Conservation (phyloP, 352 stramenopile genomes). For the Phytophthora vignae region DNA sequence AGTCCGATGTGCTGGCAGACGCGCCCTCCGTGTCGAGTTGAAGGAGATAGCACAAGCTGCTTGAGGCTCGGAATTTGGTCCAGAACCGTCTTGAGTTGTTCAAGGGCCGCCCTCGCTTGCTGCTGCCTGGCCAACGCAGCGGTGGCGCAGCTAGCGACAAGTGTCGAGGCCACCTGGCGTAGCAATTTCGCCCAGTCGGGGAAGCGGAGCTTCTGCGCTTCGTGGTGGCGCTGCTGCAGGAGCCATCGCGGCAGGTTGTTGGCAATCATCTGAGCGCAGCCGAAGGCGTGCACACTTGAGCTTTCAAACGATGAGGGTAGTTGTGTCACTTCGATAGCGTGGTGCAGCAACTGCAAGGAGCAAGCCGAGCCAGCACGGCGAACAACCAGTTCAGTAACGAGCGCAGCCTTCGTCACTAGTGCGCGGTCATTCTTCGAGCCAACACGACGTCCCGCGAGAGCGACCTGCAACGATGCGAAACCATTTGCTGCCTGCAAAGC, state of each 20-base stretch:
- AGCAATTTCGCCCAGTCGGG: slow-evolving; percentile 58
- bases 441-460: slow-evolving; percentile 3
- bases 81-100: slow-evolving; percentile 46
- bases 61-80: slow-evolving; percentile 55
- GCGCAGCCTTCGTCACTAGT: slow-evolving; percentile 31
- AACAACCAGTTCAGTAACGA: slow-evolving; percentile 42
- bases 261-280: slow-evolving; percentile 48
- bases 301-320: background rate
- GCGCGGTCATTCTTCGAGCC: slow-evolving; percentile 19
- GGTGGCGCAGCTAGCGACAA: slow-evolving; percentile 21
- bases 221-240: slow-evolving; percentile 56
- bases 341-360: slow-evolving; percentile 47
- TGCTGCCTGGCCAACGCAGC: slow-evolving; percentile 15
- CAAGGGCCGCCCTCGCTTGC: slow-evolving; percentile 30
- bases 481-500: slow-evolving; percentile 48
- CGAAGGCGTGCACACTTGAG: slow-evolving; percentile 17
- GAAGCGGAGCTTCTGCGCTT: slow-evolving; percentile 53
- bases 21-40: slow-evolving; percentile 6
- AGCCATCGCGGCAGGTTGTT: slow-evolving; percentile 40
- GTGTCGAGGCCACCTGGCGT: slow-evolving; percentile 36
- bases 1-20: background rate
- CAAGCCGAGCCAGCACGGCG: slow-evolving; percentile 41
- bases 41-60: slow-evolving; percentile 44
- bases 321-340: slow-evolving; percentile 34
- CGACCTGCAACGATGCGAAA: slow-evolving; percentile 46